These are phyloP conservation scores for Clarireedia monteithiana DNA, from an alignment of 2,329 filamentous ascomycete species.

Conservation along the genomic window DNA sequence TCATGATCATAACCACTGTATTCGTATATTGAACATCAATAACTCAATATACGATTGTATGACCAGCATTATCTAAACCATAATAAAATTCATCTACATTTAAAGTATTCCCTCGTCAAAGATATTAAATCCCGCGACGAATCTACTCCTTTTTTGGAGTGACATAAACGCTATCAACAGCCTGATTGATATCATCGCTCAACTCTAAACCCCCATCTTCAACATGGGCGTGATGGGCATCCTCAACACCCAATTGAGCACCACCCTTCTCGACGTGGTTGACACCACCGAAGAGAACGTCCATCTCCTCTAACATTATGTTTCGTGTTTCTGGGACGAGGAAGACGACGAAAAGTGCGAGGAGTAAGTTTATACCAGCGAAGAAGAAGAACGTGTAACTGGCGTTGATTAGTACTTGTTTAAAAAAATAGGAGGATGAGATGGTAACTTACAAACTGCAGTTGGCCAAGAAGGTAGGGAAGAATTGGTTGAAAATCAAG, in stretches of 20 bases:
- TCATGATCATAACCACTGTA: no score
- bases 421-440: neutral
- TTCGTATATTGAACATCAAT: no score
- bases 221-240: slow-evolving; percentile 25
- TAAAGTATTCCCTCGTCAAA: no score
- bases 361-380: slow-evolving; percentile 39
- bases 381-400: slow-evolving; percentile 41
- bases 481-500: slow-evolving; percentile 62
- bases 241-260: slow-evolving; percentile 21
- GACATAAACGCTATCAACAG: neutral
- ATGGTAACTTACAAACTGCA: slow-evolving; percentile 31
- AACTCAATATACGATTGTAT: no score
- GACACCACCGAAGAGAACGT: slow-evolving; percentile 40
- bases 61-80: no score
- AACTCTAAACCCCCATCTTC: neutral
- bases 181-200: neutral
- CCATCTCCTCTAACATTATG: slow-evolving; percentile 46
- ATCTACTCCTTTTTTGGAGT: no score
- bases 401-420: neutral
- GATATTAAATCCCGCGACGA: no score
- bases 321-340: slow-evolving; percentile 49
- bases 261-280: slow-evolving; percentile 28
- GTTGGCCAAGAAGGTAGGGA: slow-evolving; percentile 58
- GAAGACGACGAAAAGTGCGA: slow-evolving; percentile 43
- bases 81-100: no score